Evolutionary conservation across 305 asterid genomes (phyloP), one percentile per base, ranked within the genome.

Genomic region (Salvia sclarea): DNA sequence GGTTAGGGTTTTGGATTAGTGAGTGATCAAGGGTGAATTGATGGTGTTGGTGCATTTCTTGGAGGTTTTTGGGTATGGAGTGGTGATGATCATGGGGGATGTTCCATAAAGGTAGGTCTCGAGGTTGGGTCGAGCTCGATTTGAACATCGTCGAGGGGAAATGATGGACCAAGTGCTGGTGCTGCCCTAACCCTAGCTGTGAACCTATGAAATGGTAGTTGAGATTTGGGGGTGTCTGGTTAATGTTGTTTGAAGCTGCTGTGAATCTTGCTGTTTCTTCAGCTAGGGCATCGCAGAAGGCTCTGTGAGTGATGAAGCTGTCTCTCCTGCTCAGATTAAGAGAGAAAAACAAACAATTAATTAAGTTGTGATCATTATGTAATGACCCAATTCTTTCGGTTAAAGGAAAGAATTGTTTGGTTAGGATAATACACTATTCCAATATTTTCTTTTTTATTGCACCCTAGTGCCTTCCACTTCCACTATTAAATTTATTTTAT

Each of bases 251-350:
- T 4, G 97, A 76, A 20, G 90, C 86, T 38, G 95, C 91, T 22
- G 88, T 80, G 58, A 88, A 64, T 77, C 96, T 78, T 21, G 96
- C 96, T 1, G 96, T 89, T 78, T 92, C 98, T 77, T 88, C 96
- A 0, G 96, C 96, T 63, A 92, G 71, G 66, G 96, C 98, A 21
- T 92, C 98, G 66, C 98, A 92, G 71, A 92, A 92, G 13, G 98
- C 98, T 56, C 98, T 83, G 70, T 92, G 98, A 28, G 96, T 92
- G 80, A 88, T 85, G 83, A 92, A 92, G 82, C 98, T 92, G 48
- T 92, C 96, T 66, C 96, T 71, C 92, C 98, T 92, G 8, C 6
- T 13, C 44, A 28, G 8, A 13, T 37, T 31, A n/a, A n/a, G 37
- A 8, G 9, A 8, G 12, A 10, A 37, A 37, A 13, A 35, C 40